Evolutionary conservation across 176 grass and related monocot species (phyloP).

Genomic region (Cenchrus fungigraminus): DNA sequence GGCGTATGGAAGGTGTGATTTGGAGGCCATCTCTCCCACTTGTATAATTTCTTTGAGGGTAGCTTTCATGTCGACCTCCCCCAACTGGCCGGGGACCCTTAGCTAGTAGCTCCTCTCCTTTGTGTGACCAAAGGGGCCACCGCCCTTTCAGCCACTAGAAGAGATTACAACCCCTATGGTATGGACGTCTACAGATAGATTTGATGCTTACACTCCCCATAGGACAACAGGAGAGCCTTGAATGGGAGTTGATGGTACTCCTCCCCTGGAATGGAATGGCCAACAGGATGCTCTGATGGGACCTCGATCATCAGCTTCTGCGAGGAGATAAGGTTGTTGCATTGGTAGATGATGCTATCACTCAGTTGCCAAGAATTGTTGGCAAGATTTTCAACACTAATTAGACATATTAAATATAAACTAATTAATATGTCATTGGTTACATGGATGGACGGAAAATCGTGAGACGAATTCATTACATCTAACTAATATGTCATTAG

Average conservation of each 20-base stretch:
- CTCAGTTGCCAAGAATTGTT: too few species aligned
- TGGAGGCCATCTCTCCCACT: background rate
- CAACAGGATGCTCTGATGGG: background rate
- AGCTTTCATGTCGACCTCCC: constrained; percentile 52
- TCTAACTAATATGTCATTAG: too few species aligned
- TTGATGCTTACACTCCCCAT: constrained; percentile 11
- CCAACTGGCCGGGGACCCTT: background rate
- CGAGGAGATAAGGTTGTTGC: too few species aligned
- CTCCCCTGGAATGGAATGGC: background rate
- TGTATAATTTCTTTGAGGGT: constrained; percentile 28
- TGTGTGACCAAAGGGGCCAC: constrained; percentile 36
- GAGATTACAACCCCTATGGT: constrained; percentile 36
- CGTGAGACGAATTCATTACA: too few species aligned
- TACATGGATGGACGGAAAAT: too few species aligned
- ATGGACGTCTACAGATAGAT: background rate
- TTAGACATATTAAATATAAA: too few species aligned
- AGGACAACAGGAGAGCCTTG: background rate
- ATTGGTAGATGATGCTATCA: too few species aligned
- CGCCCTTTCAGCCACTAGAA: constrained; percentile 42
- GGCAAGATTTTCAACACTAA: too few species aligned
- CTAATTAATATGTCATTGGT: too few species aligned
- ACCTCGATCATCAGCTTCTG: too few species aligned
- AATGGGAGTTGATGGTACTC: background rate
- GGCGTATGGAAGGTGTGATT: background rate
- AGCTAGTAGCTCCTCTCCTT: background rate